A percentile compares a stretch with the other conserved stretches of the same genome.
Conservation (phyloP, 306 rosid genomes). For the Acacia melanoxylon region DNA sequence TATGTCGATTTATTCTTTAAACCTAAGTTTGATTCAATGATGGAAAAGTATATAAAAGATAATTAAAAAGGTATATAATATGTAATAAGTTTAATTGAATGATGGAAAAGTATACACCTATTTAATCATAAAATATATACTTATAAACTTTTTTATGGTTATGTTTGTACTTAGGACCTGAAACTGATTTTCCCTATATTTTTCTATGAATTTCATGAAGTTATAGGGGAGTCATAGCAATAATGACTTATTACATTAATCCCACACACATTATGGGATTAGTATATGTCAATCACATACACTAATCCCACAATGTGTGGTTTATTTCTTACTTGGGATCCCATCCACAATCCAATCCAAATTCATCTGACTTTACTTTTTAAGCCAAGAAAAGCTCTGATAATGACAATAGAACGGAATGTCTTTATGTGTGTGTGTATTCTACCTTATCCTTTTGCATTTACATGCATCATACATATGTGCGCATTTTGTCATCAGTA, state of each 20-base stretch:
- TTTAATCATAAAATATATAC: too few species aligned
- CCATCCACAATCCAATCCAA: slow-evolving; percentile 28
- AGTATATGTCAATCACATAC: neutral
- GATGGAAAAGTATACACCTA: too few species aligned
- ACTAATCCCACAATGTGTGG: slow-evolving; percentile 28
- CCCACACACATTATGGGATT: neutral
- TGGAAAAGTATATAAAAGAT: too few species aligned
- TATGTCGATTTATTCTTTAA: too few species aligned
- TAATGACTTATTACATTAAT: neutral
- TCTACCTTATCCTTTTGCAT: slow-evolving; percentile 28
- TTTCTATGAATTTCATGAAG: too few species aligned
- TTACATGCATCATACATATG: slow-evolving; percentile 24
- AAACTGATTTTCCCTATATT: too few species aligned
- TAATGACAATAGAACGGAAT: slow-evolving; percentile 46
- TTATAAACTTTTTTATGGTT: too few species aligned
- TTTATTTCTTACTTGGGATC: slow-evolving; percentile 32
- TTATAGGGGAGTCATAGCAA: neutral
- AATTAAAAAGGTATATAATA: too few species aligned
- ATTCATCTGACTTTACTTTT: slow-evolving; percentile 29
- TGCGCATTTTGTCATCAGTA: neutral
- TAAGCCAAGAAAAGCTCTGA: slow-evolving; percentile 34
- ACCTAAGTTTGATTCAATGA: too few species aligned
- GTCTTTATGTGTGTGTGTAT: slow-evolving; percentile 3
- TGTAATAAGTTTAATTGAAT: too few species aligned
- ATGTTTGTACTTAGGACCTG: too few species aligned